Evolutionary conservation across 1,284 basidiomycete genomes (phyloP), one percentile per base, ranked within the genome.

Genomic region (Ustilago lituana): DNA sequence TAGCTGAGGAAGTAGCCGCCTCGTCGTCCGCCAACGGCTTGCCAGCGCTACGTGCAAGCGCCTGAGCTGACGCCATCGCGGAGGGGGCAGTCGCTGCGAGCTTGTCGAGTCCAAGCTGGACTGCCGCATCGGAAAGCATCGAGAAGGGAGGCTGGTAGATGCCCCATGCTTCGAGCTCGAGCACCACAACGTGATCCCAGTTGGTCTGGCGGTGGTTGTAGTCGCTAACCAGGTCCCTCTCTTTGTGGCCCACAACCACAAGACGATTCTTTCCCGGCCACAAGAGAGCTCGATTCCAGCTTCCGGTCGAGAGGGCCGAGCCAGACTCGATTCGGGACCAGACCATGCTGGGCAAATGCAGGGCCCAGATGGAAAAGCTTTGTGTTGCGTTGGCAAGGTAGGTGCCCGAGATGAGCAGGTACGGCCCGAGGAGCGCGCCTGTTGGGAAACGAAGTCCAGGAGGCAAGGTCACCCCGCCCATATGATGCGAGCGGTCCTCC

Each of bases 191-290:
- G 45, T 79, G 76, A 29, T 78, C 74, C 62, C 70, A 79, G 46
- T 79, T 79, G 41, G 74, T 74, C 54, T 79, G 77, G 33, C 77
- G 73, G 50, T 78, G 77, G 40, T 79, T 79, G 71, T 79, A 79
- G 60, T 79, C 77, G 46, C 61, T 62, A 38, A 79, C 77, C 4
- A 79, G 73, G 37, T 78, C 76, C 14, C 77, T 59, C 36, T 68
- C 74, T 53, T 76, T 70, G 51, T 79, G 58, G 14, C 77, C 77
- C 17, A 79, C 64, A 12, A 79, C 62, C 19, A 79, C 29, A 23
- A 79, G 67, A 12, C 70, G 65, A 36, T 76, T 76, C 54, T 68
- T 68, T 52, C 49, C 50, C 3, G 69, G 68, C 74, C 74, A 78
- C 10, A 78, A 48, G 2, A 78, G 38, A 2, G 74, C 77, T 11